These are phyloP conservation scores for Gentiana dahurica DNA, from an alignment of 257 asterid genomes.

Conservation along the genomic window DNA sequence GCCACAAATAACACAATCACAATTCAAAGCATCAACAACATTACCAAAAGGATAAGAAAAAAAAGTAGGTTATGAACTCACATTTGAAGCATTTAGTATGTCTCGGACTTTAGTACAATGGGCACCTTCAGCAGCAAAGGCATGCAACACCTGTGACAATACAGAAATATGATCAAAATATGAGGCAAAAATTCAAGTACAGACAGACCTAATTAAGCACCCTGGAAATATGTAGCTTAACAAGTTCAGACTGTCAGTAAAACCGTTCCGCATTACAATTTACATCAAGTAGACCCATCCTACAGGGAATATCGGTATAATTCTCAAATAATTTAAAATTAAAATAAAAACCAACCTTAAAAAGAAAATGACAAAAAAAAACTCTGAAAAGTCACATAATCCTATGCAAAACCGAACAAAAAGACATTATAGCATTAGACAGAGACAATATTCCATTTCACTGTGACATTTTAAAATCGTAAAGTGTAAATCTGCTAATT, in stretches of 20 bases:
- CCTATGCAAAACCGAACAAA: no score
- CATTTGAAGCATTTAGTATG: constrained; percentile 69
- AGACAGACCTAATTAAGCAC: neutral
- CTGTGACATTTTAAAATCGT: no score
- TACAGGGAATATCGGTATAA: neutral
- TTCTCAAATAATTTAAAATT: neutral
- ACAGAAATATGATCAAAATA: constrained; percentile 3
- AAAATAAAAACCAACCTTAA: neutral
- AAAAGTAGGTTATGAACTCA: constrained; percentile 37
- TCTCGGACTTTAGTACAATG: constrained; percentile 83
- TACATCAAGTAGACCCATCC: no score
- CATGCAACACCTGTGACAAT: constrained; percentile 70
- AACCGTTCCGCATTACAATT: no score
- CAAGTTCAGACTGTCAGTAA: neutral
- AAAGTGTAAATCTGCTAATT: no score
- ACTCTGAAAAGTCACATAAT: neutral
- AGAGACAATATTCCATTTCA: no score
- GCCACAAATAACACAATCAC: neutral
- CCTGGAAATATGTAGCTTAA: neutral
- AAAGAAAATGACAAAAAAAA: neutral
- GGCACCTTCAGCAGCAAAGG: constrained; percentile 96
- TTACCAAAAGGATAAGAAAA: neutral
- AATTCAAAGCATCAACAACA: neutral
- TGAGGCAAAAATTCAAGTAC: constrained; percentile 4
- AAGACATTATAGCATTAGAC: no score